Evolutionary conservation across 352 stramenopile genomes (phyloP).

Genomic region (Phytopythium kandeliae): DNA sequence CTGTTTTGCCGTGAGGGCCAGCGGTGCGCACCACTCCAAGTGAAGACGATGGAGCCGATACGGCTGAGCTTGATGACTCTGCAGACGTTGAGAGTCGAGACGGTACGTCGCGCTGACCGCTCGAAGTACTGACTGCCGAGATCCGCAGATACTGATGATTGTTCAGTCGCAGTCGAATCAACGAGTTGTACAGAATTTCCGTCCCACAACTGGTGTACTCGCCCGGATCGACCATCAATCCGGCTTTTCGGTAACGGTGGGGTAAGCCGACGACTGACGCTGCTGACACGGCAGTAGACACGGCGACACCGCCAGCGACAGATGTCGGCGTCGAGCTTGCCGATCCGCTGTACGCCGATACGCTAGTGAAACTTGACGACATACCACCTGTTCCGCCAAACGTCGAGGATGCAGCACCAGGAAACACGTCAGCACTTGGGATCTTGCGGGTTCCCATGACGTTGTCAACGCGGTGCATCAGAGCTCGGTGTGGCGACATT

Average conservation of each 20-base stretch:
- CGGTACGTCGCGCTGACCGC: not conserved
- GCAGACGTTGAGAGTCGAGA: not conserved
- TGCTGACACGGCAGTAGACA: not conserved
- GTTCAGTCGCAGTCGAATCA: constrained; percentile 58
- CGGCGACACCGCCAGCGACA: not conserved
- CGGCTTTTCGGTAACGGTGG: constrained; percentile 7
- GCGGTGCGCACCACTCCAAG: constrained; percentile 5
- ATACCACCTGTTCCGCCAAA: constrained; percentile 4
- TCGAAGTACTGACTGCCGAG: constrained; percentile 9
- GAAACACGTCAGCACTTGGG: not conserved
- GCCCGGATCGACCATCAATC: constrained; percentile 26
- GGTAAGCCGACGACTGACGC: not conserved
- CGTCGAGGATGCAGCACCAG: constrained; percentile 2
- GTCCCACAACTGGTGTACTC: constrained; percentile 62
- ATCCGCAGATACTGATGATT: constrained; percentile 69
- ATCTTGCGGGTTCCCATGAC: constrained; percentile 21
- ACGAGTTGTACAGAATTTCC: constrained; percentile 68
- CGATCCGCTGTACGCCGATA: constrained; percentile 7
- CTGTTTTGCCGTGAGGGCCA: not conserved
- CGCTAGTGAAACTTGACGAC: constrained; percentile 10
- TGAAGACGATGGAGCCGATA: not conserved
- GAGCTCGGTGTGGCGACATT: constrained; percentile 58
- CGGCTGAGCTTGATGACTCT: not conserved
- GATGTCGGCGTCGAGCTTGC: constrained; percentile 15
- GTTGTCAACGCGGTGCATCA: constrained; percentile 58